Evolutionary conservation across 2,329 filamentous ascomycete genomes (phyloP).

Genomic region (Monosporascus sp.): DNA sequence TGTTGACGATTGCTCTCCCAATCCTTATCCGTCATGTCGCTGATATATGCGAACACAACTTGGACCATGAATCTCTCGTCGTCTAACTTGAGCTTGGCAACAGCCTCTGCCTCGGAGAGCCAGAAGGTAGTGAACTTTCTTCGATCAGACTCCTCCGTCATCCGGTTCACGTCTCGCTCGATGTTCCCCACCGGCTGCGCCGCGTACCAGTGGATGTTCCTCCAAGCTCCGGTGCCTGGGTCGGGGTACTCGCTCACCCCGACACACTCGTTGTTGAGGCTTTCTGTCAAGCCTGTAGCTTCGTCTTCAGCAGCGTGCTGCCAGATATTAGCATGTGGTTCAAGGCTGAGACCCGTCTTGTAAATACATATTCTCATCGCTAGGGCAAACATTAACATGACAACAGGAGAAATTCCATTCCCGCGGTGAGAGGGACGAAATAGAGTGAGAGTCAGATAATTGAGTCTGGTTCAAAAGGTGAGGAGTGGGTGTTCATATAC

Average conservation of each 20-base stretch:
- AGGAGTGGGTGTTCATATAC: too few relatives aligned
- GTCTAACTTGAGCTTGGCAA: constrained; percentile 21
- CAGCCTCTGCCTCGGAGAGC: constrained; percentile 20
- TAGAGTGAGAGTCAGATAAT: too few relatives aligned
- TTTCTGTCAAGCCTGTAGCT: constrained; percentile 18
- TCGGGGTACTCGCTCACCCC: constrained; percentile 27
- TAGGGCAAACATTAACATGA: too few relatives aligned
- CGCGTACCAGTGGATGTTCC: constrained; percentile 21
- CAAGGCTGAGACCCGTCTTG: too few relatives aligned
- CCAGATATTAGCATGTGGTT: too few relatives aligned
- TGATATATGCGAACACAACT: constrained; percentile 20
- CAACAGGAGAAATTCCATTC: too few relatives aligned
- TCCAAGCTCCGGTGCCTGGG: constrained; percentile 23
- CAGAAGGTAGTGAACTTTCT: constrained; percentile 24
- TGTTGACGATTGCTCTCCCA: constrained; percentile 16
- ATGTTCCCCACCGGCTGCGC: constrained; percentile 16
- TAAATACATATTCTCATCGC: too few relatives aligned
- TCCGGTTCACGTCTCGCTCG: constrained; percentile 19
- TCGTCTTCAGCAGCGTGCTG: constrained; percentile 17
- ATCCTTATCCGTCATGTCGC: constrained; percentile 21
- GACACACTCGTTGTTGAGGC: constrained; percentile 22
- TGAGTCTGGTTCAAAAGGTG: too few relatives aligned
- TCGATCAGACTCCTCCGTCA: constrained; percentile 21
- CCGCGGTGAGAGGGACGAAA: too few relatives aligned
- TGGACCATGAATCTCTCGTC: constrained; percentile 26